Evolutionary conservation across 495 filamentous ascomycete genomes (phyloP), one percentile per base, ranked within the genome.

Genomic region (Schizothecium vesticola): DNA sequence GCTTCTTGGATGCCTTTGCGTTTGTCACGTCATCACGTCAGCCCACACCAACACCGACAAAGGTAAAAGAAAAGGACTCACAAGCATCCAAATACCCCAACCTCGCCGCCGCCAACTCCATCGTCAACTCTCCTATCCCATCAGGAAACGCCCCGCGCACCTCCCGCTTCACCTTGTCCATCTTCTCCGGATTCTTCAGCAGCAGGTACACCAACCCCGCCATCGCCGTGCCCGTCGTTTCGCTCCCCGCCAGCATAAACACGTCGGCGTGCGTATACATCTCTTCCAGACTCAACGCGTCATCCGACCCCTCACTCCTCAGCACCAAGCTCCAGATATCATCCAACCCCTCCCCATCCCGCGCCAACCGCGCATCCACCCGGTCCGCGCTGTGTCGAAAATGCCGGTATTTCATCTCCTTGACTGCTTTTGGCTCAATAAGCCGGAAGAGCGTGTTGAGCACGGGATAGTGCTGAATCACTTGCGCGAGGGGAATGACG

Each of bases 171-270:
- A 86, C 76, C 57, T 75, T 79, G 3, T 71, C 62, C 59, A 84
- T 74, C 1, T 69, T 71, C 0, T 74, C 69, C 0, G 80, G 83
- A 56, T 83, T 77, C 13, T 70, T 79, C 9, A 83, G 70, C 1
- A 88, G 77, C 29, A 81, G 77, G 65, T 82, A 88, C 2, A 80
- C 80, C 3, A 75, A 72, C 7, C 79, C 80, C 3, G 73, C 68
- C 23, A 89, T 72, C 1, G 79, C 25, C 0, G 85, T 83, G 2
- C 86, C 83, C 1, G 84, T 84, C 1, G 86, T 87, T 63, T 88
- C 86, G 0, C 80, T 82, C 3, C 69, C 69, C 10, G 69, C 69
- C 31, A 75, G 56, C 23, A 74, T 67, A 13, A 76, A 64, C 3
- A 70, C 25, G 51, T 33, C 23, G 21, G 72, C 72, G n/a, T 75